Evolutionary conservation across 2,329 filamentous ascomycete species (phyloP), one percentile per base, ranked within the genome.

Genomic region (Aspergillus niger): DNA sequence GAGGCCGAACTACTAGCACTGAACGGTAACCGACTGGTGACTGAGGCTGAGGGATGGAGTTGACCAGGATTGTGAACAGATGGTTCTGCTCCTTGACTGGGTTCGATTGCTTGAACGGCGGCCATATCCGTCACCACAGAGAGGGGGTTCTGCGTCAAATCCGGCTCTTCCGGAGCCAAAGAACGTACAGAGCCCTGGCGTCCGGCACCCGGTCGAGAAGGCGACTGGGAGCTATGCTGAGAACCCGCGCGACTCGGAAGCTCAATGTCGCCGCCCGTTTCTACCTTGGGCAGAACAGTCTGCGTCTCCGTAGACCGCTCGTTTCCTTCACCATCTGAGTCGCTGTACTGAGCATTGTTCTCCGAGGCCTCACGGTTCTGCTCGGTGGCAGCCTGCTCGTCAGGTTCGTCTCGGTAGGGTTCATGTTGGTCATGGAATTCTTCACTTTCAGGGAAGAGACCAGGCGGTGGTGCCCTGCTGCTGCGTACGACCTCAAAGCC

Each of bases 401-500:
- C 78, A 3, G 82, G 82, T 17, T 82, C 80, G 63, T 86, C 84
- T n/a, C 75, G 76, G 65, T 86, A 91, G 0, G 87, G 85, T 55
- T 91, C 90, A 30, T 32, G 47, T 15, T 50, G 24, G 26, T 50
- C 47, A 60, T 89, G 82, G 43, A 85, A 86, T 60, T 86, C 83
- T 30, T 85, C 82, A 8, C 83, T 78, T 28, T 77, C 83, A 47
- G 71, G 80, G 78, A 77, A 72, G 64, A 83, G 84, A 81, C 92
- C 90, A 60, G 89, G 88, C 6, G 90, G 89, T 2, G 92, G 92
- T 80, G 95, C 92, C 58, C 93, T 86, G 7, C 92, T 86, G 73
- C 93, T 97, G 70, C 95, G 83, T 15, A 99, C 94, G 5, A 99
- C 95, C 74, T 98, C 95, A 67, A 99, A 99, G 0, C 95, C 95